A percentile compares a stretch with the other conserved stretches of the same genome.
phyloP scores from a whole-genome alignment of 768 basidiomycete genomes.

The Cubamyces lactineus region DNA sequence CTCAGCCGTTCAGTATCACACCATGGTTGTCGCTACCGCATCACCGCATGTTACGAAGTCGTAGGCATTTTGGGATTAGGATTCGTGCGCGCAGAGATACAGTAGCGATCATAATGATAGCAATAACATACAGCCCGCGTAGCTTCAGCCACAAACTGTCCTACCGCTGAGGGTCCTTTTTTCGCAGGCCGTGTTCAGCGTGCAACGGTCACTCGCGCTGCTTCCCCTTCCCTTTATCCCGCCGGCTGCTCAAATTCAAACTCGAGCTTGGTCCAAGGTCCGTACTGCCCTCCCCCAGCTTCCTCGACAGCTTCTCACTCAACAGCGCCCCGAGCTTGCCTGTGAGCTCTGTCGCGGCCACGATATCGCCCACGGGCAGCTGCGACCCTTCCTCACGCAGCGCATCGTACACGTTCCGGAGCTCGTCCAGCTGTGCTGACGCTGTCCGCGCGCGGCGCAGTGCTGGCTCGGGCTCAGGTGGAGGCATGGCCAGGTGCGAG shows the following conservation, averaged over 20 bases:
- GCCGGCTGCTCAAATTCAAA: background rate
- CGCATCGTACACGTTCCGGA: slow-evolving; percentile 48
- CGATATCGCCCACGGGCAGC: slow-evolving; percentile 50
- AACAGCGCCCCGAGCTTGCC: slow-evolving; percentile 50
- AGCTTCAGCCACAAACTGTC: no score
- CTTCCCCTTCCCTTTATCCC: background rate
- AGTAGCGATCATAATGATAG: slow-evolving; percentile 6
- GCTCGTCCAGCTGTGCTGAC: slow-evolving; percentile 46
- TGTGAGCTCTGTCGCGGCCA: slow-evolving; percentile 48
- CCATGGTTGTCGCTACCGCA: no score
- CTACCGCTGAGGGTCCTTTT: no score
- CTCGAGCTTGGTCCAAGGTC: background rate
- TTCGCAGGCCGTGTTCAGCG: no score
- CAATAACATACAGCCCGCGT: slow-evolving; percentile 4
- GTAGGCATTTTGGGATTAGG: background rate
- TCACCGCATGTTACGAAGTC: no score
- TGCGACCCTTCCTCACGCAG: slow-evolving; percentile 51
- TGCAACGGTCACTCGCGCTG: background rate
- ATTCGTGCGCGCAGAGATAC: background rate
- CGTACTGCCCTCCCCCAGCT: background rate
- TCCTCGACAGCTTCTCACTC: slow-evolving; percentile 45
- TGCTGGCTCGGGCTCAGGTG: slow-evolving; percentile 13
- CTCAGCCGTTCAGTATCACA: no score
- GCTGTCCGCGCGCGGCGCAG: slow-evolving; percentile 44
- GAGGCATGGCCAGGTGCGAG: background rate